phyloP scores from a whole-genome alignment of 352 stramenopile species.

The Pythium dissotocum region DNA sequence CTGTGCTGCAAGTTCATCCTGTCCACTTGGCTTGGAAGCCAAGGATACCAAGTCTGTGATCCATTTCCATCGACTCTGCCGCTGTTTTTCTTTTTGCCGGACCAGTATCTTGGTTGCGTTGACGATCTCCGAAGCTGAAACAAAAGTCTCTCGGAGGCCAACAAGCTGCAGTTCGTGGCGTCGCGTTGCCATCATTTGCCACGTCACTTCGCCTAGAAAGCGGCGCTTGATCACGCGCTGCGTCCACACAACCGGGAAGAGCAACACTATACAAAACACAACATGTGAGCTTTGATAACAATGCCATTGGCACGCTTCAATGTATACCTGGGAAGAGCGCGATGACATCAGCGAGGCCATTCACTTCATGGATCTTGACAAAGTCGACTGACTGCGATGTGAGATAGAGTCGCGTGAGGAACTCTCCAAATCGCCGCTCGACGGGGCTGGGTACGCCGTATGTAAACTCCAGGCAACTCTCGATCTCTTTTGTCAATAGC shows the following conservation, averaged over 20 bases:
- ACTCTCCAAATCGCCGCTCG: constrained; percentile 14
- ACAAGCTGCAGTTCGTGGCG: constrained; percentile 38
- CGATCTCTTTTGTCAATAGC: constrained; percentile 28
- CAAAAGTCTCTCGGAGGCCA: constrained; percentile 27
- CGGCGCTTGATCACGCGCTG: constrained; percentile 52
- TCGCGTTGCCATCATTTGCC: constrained; percentile 38
- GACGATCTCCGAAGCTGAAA: constrained; percentile 47
- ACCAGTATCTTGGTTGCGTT: constrained; percentile 28
- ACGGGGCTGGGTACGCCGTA: constrained; percentile 34
- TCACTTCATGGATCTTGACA: constrained; percentile 36
- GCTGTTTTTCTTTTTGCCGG: constrained; percentile 16
- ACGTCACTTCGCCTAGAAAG: constrained; percentile 51
- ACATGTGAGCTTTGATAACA: background rate
- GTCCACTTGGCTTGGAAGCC: background rate
- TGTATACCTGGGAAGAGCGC: constrained; percentile 55
- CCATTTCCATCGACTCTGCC: background rate
- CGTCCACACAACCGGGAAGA: constrained; percentile 64
- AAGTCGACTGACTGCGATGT: constrained; percentile 7
- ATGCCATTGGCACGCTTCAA: background rate
- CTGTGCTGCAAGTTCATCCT: background rate
- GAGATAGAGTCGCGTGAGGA: constrained; percentile 14
- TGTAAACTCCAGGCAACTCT: constrained; percentile 47
- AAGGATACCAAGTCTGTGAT: background rate
- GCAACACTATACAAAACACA: constrained; percentile 36
- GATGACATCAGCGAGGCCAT: constrained; percentile 38